Evolutionary conservation across 2,329 filamentous ascomycete genomes (phyloP).

Genomic region (Colletotrichum tropicale): DNA sequence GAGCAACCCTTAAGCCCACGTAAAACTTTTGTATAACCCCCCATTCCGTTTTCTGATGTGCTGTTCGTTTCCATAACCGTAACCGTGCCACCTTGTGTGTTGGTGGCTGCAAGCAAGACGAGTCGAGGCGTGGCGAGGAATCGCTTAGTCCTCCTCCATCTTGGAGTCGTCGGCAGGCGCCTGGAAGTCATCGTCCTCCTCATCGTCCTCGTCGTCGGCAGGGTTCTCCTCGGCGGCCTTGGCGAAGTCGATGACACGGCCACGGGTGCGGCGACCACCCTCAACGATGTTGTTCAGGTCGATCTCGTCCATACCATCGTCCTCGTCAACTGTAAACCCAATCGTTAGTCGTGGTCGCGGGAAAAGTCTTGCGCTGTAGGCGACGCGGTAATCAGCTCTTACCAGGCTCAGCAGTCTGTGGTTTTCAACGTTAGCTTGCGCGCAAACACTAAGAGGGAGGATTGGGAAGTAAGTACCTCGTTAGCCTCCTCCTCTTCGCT

Average conservation of each 20-base stretch:
- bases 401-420: conserved; percentile 28
- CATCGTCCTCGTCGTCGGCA: conserved; percentile 80
- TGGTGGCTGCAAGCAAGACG: background rate
- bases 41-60: background rate
- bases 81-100: background rate
- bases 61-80: background rate
- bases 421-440: conserved; percentile 9
- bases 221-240: conserved; percentile 84
- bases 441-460: background rate
- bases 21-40: conserved; percentile 17
- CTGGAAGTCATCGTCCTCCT: conserved; percentile 74
- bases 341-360: conserved; percentile 30
- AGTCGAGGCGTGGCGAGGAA: background rate
- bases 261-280: conserved; percentile 83
- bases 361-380: background rate
- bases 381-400: conserved; percentile 19
- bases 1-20: background rate
- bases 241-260: conserved; percentile 90
- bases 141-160: conserved; percentile 65
- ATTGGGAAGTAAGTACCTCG: conserved; percentile 46
- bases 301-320: conserved; percentile 90
- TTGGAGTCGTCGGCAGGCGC: conserved; percentile 69
- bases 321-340: conserved; percentile 62
- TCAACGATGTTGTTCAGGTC: conserved; percentile 86
- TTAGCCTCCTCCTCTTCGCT: conserved; percentile 69